Evolutionary conservation across 2,329 filamentous ascomycete species (phyloP), one percentile per base, ranked within the genome.

Genomic region (Bipolaris gigantea): DNA sequence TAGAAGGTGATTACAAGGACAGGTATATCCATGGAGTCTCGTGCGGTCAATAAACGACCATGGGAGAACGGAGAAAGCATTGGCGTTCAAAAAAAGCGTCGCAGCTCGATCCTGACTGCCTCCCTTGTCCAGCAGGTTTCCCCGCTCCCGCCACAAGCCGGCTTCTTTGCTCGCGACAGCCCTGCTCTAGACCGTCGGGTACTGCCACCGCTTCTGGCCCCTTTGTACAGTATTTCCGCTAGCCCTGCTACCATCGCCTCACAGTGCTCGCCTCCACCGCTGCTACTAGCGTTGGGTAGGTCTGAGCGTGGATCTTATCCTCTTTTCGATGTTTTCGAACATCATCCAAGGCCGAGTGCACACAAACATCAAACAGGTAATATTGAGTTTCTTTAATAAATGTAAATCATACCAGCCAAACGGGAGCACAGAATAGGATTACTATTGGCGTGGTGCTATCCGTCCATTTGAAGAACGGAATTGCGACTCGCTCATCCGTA

Each of bases 71-170:
- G 65, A 13, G 60, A 41, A 39, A 38, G 51, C 53, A 55, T 56
- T 44, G 56, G 61, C 36, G 35, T 50, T 43, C 60, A 53, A 39
- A 25, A 44, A 48, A 63, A 57, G 54, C 64, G 63, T 51, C 62
- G 58, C 55, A 57, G 52, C 53, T 55, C 56, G 46, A 55, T 55
- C 40, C 49, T 33, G 32, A 44, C 50, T 46, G 33, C 54, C 46
- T 50, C 48, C 38, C 34, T 52, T 56, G 59, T 48, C 50, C 59
- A 55, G 36, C 47, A 34, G 33, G 30, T 43, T 62, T 57, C 66
- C 62, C 63, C 63, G 56, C 61, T 68, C 59, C 66, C 62, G 63
- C 63, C 62, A 51, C 63, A 57, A 66, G 55, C 64, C 63, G 64
- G 60, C 56, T 54, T 56, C 36, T 56, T 60, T 57, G 57, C 57